Base-by-base conservation (phyloP, 441 rosid genomes). In the Gossypium trilobum region DNA sequence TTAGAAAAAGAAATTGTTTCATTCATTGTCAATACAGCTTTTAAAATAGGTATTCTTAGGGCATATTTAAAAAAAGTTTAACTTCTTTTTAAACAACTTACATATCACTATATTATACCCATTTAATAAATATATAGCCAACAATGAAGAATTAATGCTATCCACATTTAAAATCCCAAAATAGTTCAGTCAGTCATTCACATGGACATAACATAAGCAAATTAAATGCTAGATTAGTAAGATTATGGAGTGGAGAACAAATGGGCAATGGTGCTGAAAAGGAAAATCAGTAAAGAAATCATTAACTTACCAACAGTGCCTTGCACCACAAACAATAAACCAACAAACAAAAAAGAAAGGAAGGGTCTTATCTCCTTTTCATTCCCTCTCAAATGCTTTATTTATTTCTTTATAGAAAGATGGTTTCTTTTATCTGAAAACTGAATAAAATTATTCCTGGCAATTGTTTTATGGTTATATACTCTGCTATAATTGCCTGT, bases 351-450 rank as follows among this genome's bases (percentile, higher is more conserved):
- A 51, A 8, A 57, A 27, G 19, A 67, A 76, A 8, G 6, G 1
- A 66, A 29, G 16, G 50, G 70, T 71, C 82, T 76, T 70, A 78
- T 78, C 84, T 68, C 67, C 68, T 61, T 39, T 63, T 33, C 61
- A 51, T 68, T 25, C 63, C 73, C 65, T 7, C 33, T 70, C 55
- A 67, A 39, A 27, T 65, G 44, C 70, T 42, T 65, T 51, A 7
- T 50, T 36, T 25, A 20, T 25, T n/a, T 51, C 16, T 3, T 61
- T 58, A 57, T 44, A 60, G n/a, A 20, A 50, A 54, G 39, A 52
- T 56, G 33, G 44, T 0, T 17, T 58, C 2, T 58, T 13, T 68
- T 44, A 56, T 57, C 29, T 36, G 64, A 68, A 57, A 75, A 63
- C 31, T 19, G 48, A 63, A 72, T 16, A 66, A 73, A 74, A 68